Base-by-base conservation (phyloP, 345 rosid genomes). In the Dipteronia dyeriana region DNA sequence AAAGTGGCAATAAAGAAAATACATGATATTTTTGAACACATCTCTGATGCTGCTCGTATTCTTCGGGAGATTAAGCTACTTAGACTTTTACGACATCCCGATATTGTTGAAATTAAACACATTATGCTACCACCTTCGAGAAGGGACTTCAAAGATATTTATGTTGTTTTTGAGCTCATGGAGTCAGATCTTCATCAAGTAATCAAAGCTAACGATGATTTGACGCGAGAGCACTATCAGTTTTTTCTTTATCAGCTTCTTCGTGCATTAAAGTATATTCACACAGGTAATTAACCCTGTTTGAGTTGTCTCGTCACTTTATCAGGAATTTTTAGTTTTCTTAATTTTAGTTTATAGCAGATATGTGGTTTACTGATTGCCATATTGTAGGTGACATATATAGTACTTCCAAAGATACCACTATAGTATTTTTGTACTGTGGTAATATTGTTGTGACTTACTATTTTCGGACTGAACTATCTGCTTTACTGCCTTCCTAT, bases 111-210 rank as follows among this genome's bases (percentile, higher is more conserved):
- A 79, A 95, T 95, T 70, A 95, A 93, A 74, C 98, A 95, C 84
- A 93, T 95, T 75, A 91, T 95, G 98, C 87, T 93, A 31, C 98
- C 98, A 26, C 98, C 98, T 67, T 95, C 98, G 0, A 74, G 94
- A 62, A 88, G 97, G 87, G 97, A 95, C 60, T 95, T 95, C 41
- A 95, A 91, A 85, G 97, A 95, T 84, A 95, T 95, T 59, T 95
- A 88, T 87, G 98, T 95, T 74, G 98, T 94, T 78, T 94, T 95
- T 73, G 98, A 95, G 90, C 92, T 93, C 75, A 95, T 95, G 98
- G 97, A 95, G 78, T 93, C 98, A 0, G 97, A 95, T 84, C 97
- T 95, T 74, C 97, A 95, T 84, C 97, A 93, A 83, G 98, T 95
- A 76, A 95, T 95, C 71, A 95, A 93, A 83, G 98, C 97, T 47